Base-by-base conservation (phyloP, 164 flowering plant genomes). In the Taxillus chinensis region DNA sequence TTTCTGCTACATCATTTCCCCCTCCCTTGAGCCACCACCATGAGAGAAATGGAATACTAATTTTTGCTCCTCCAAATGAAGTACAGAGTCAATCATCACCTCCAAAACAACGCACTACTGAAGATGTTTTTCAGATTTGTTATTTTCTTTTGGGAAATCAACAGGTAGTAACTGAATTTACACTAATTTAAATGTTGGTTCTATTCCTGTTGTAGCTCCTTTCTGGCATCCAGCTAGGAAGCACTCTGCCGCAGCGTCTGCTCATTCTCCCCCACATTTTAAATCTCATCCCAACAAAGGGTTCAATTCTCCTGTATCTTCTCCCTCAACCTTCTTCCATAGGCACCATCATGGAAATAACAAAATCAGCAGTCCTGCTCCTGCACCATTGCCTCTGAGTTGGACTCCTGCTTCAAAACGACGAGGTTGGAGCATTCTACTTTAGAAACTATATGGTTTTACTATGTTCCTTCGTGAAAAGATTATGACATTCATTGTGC, bases 391-490 rank as follows among this genome's bases (percentile, higher is more conserved):
- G 9, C 57, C 67, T 71, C 41, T 53, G 41, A 61, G 53, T 57
- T 71, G 79, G 70, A 78, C 82, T 66, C 71, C 78, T 4, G 41
- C 64, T 63, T 63, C 74, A 55, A 60, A 45, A 45, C 64, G 69
- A 41, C 71, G 65, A 79, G 92, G 92, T 89, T 64, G 15, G 50
- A 5, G 57, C 4, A 60, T 65, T 68, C 56, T 45, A 15, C 42
- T 43, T 49, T 46, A 48, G 51, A 48, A 48, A 7, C 51, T 48
- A 48, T 48, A 48, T 7, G 46, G 46, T 48, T 7, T 11, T 48
- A 48, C 12, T 48, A 48, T 48, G 51, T 48, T 48, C 9, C 12
- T 48, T 48, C 4, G 13, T 48, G 51, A 11, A 48, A 48, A 48
- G 51, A 48, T 48, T 11, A 1, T 11, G 3, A 11, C 9, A 7